These are phyloP conservation scores for Citrullus colocynthis DNA, from an alignment of 306 rosid genomes.

Conservation along the genomic window DNA sequence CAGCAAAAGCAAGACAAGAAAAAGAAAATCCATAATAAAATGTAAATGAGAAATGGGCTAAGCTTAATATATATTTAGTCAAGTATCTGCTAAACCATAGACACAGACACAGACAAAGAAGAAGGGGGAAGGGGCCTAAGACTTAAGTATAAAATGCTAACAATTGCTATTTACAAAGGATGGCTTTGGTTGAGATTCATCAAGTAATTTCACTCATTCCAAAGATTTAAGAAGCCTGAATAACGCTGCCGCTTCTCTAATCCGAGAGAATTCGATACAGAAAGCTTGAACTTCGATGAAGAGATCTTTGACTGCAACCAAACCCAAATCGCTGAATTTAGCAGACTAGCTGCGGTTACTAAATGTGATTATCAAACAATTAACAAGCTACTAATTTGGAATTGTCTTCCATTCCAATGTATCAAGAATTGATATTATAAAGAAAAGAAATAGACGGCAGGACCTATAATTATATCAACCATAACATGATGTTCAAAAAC, in stretches of 20 bases:
- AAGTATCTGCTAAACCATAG: conserved; percentile 1
- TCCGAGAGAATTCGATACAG: conserved; percentile 87
- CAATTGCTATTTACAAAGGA: conserved; percentile 9
- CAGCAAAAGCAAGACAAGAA: neutral
- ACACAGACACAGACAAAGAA: neutral
- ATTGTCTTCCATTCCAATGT: neutral
- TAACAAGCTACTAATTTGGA: neutral
- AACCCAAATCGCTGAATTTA: neutral
- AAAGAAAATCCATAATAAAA: neutral
- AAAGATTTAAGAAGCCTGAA: conserved; percentile 83
- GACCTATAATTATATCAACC: neutral
- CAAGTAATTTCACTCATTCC: conserved; percentile 32
- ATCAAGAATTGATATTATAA: neutral
- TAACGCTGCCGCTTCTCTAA: conserved; percentile 81
- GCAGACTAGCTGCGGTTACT: neutral
- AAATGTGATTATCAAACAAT: neutral
- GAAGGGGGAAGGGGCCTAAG: neutral
- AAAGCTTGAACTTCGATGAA: conserved; percentile 92
- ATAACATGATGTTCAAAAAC: neutral
- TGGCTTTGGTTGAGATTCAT: neutral
- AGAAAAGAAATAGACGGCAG: neutral
- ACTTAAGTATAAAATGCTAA: neutral
- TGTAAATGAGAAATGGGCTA: neutral
- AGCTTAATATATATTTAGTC: neutral
- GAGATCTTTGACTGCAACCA: conserved; percentile 67